Base-by-base conservation (phyloP, 1,139 yeast genomes). In the Taphrina populina region DNA sequence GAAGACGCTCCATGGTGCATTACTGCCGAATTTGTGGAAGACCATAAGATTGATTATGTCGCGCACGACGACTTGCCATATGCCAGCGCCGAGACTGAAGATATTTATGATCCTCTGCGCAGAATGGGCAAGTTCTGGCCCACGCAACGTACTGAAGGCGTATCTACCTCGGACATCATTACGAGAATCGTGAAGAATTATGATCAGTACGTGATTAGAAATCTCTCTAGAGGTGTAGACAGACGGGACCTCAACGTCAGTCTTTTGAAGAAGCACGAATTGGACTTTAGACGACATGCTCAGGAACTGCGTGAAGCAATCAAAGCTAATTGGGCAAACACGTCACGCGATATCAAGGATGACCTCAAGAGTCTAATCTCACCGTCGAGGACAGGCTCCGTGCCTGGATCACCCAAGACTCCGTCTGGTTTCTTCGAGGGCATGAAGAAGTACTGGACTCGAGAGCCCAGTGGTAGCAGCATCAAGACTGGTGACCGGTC, bases 21-120 rank as follows among this genome's bases (percentile, higher is more conserved):
- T 27, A 85, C 92, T 2, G 80, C 88, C 52, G 88, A 84, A 47
- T 92, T 92, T 65, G 72, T 92, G 62, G 74, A 74, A 55, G 72
- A 84, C 65, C 96, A 92, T 71, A 74, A 82, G 57, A 88, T 92
- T 63, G 98, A 92, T 69, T 92, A 88, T 66, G 96, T 92, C 58
- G 98, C 98, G 2, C 98, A 92, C 70, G 98, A 92, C 71, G 98
- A 92, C 69, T 74, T 88, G 62, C 98, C 98, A 0, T 92, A 92
- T 69, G 96, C 88, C 0, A 83, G 94, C 26, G 81, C 80, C 13
- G 65, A 58, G 30, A 77, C 82, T 45, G 96, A 87, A 68, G 98
- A 92, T 69, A 88, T 92, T 56, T 92, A 92, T 72, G 82, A 80
- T 68, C 96, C 96, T 10, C 84, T 92, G 65, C 92, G 94, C 68